phyloP scores from a whole-genome alignment of 352 stramenopile species.

The Phytophthora cactorum region DNA sequence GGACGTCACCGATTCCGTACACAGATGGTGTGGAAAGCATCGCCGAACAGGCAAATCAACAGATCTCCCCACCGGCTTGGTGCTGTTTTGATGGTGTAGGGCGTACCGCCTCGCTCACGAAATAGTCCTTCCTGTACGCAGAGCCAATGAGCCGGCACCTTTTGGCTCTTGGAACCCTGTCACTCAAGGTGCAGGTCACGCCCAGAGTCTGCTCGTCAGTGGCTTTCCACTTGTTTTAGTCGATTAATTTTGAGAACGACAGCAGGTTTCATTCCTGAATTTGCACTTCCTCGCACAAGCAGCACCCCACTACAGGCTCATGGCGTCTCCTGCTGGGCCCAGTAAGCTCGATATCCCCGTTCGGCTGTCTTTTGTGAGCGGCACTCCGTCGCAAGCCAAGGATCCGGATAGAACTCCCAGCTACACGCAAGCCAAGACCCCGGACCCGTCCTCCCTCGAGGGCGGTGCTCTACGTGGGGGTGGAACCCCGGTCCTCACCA shows the following conservation, averaged over 20 bases:
- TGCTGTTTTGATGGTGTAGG: conserved; percentile 21
- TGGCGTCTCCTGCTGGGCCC: conserved; percentile 14
- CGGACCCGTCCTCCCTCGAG: neutral
- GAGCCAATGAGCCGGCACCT: conserved; percentile 6
- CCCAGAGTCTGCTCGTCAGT: conserved; percentile 2
- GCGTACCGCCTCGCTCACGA: neutral
- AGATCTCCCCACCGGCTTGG: conserved; percentile 23
- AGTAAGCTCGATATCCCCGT: conserved; percentile 32
- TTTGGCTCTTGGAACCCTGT: neutral
- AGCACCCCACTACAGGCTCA: conserved; percentile 8
- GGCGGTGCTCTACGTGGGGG: neutral
- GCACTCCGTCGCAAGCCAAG: conserved; percentile 32
- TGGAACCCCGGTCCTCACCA: neutral
- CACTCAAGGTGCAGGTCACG: neutral
- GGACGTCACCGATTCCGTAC: conserved; percentile 17
- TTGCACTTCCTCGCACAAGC: conserved; percentile 7
- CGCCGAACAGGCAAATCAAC: conserved; percentile 17
- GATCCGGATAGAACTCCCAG: conserved; percentile 5
- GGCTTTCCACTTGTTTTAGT: conserved; percentile 2
- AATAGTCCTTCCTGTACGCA: neutral
- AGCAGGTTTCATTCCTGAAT: conserved; percentile 28
- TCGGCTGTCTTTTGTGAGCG: conserved; percentile 46
- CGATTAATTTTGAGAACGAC: conserved; percentile 6
- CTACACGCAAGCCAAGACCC: neutral
- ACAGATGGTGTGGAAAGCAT: conserved; percentile 13